These are phyloP conservation scores for Pleurotus ostreatus DNA, from an alignment of 768 basidiomycete species.

Conservation along the genomic window DNA sequence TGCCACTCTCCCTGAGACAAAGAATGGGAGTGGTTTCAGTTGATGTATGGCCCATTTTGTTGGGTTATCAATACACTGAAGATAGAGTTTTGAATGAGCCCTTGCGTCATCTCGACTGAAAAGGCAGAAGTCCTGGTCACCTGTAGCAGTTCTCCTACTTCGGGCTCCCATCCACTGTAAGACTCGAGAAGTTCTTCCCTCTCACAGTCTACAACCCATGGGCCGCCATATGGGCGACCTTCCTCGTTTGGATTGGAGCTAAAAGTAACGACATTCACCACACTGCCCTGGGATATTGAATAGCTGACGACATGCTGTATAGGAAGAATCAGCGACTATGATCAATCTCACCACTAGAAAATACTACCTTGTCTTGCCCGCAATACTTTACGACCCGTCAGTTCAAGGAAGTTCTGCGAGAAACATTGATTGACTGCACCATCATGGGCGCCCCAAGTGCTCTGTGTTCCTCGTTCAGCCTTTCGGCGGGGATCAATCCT, in stretches of 20 bases:
- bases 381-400: constrained; percentile 32
- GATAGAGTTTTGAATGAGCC: background rate
- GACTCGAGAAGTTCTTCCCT: constrained; percentile 28
- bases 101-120: background rate
- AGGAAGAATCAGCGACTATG: background rate
- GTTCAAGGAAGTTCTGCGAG: background rate
- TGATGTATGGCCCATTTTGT: constrained; percentile 36
- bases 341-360: background rate
- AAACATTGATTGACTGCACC: constrained; percentile 21
- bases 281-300: constrained; percentile 37
- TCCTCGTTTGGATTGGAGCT: constrained; percentile 31
- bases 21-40: constrained; percentile 31
- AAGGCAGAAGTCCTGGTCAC: constrained; percentile 9
- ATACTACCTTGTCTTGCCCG: constrained; percentile 38
- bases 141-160: constrained; percentile 24
- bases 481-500: constrained; percentile 37
- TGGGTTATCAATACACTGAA: constrained; percentile 25
- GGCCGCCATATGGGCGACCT: constrained; percentile 19
- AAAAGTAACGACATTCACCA: constrained; percentile 44
- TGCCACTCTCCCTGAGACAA: constrained; percentile 30
- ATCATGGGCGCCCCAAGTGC: constrained; percentile 37
- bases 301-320: constrained; percentile 44
- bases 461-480: constrained; percentile 23
- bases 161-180: constrained; percentile 29
- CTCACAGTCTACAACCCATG: constrained; percentile 28